Evolutionary conservation across 2,329 filamentous ascomycete species (phyloP).

Genomic region (Rachicladosporium sp.): DNA sequence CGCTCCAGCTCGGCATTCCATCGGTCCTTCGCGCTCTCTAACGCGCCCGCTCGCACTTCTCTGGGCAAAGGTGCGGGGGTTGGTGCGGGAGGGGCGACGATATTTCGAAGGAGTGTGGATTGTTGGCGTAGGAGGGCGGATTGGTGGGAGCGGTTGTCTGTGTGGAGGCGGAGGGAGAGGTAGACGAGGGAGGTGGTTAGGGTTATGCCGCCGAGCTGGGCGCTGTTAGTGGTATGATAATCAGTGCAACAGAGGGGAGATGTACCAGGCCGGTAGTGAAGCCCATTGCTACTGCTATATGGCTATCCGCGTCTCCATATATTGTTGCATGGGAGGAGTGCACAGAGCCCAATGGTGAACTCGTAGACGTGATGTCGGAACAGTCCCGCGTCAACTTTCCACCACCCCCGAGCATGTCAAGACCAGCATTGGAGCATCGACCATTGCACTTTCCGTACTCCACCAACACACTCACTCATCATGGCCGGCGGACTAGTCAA

Average conservation of each 20-base stretch:
- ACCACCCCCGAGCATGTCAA: background rate
- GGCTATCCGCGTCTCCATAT: too few species aligned
- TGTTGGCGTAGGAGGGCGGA: conserved; percentile 35
- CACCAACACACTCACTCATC: conserved; percentile 10
- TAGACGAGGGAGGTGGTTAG: conserved; percentile 35
- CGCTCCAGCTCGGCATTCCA: conserved; percentile 38
- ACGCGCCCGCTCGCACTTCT: conserved; percentile 28
- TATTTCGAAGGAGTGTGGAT: conserved; percentile 29
- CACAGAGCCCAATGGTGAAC: too few species aligned
- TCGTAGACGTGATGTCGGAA: too few species aligned
- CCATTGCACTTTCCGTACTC: too few species aligned
- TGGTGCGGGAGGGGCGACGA: conserved; percentile 31
- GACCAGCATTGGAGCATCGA: background rate
- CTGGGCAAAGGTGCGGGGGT: conserved; percentile 27
- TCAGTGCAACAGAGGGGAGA: background rate
- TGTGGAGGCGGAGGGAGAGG: conserved; percentile 29
- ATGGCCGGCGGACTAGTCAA: conserved; percentile 84
- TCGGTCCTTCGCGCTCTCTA: conserved; percentile 36
- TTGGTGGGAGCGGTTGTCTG: conserved; percentile 35
- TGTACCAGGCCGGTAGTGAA: conserved; percentile 40
- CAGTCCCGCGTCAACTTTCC: too few species aligned
- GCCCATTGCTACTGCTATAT: conserved; percentile 27
- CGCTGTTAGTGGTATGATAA: conserved; percentile 3
- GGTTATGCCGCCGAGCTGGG: conserved; percentile 38
- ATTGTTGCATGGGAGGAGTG: too few species aligned